Percentiles rank a stretch among this genome's conserved stretches.
Conservation (phyloP, 2,329 filamentous ascomycete genomes). For the Hypoxylon sp. region DNA sequence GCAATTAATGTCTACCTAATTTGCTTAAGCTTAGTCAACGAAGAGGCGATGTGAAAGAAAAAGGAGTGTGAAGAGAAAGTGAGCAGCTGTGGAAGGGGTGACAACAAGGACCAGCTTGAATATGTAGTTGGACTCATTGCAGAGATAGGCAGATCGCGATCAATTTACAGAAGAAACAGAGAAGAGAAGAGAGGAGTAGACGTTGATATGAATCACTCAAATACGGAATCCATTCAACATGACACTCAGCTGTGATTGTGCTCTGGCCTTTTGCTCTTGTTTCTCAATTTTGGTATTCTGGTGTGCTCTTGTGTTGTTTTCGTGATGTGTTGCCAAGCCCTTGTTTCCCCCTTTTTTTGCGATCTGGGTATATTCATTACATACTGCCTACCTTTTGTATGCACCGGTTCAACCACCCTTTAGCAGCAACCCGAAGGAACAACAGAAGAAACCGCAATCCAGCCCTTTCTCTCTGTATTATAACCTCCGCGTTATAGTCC, state of each 20-base stretch:
- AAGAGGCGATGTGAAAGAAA: conserved; percentile 15
- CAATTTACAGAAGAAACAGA: conserved; percentile 34
- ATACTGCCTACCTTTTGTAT: conserved; percentile 19
- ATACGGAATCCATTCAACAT: conserved; percentile 14
- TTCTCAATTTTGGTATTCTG: conserved; percentile 11
- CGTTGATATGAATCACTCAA: conserved; percentile 21
- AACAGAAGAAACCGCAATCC: conserved; percentile 9
- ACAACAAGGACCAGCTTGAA: conserved; percentile 34
- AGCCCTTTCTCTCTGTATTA: conserved; percentile 6
- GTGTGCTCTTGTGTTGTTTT: background rate
- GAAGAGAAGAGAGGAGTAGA: conserved; percentile 5
- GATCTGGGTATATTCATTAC: conserved; percentile 34
- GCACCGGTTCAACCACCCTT: background rate
- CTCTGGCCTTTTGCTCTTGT: background rate
- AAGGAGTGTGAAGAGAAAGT: background rate
- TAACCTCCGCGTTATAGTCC: conserved; percentile 8
- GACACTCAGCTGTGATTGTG: background rate
- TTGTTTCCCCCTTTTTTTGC: conserved; percentile 8
- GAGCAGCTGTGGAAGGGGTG: background rate
- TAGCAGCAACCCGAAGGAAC: background rate
- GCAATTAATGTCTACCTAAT: conserved; percentile 41
- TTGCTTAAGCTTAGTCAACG: conserved; percentile 25
- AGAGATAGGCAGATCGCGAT: conserved; percentile 44
- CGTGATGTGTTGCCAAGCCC: conserved; percentile 17
- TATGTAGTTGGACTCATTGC: conserved; percentile 39